phyloP scores from a whole-genome alignment of 2,329 filamentous ascomycete genomes.

The Cladophialophora chaetospira region DNA sequence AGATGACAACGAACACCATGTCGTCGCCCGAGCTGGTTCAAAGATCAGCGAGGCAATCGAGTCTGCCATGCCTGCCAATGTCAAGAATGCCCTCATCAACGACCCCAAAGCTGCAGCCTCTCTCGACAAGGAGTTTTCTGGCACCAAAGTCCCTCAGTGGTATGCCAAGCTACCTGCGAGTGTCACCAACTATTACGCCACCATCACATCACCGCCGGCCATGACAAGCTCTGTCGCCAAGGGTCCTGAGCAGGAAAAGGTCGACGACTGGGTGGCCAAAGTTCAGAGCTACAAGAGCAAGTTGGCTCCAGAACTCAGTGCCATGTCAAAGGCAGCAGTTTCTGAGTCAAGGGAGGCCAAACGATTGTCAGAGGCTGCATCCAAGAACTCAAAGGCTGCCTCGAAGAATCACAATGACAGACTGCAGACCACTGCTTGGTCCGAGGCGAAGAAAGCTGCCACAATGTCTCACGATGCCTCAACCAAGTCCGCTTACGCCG shows the following conservation, averaged over 20 bases:
- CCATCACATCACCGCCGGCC: constrained; percentile 14
- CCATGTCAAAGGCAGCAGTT: neutral
- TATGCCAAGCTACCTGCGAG: constrained; percentile 8
- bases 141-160: constrained; percentile 9
- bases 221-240: neutral
- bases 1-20: neutral
- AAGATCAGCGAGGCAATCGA: constrained; percentile 10
- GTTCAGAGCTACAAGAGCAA: constrained; percentile 8
- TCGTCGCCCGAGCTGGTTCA: neutral
- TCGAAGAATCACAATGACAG: neutral
- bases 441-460: neutral
- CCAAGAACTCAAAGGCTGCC: constrained; percentile 8
- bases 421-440: constrained; percentile 5
- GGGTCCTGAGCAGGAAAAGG: neutral
- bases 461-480: constrained; percentile 3
- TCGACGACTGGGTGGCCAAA: constrained; percentile 13
- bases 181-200: constrained; percentile 22
- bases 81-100: constrained; percentile 15
- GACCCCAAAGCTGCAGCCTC: constrained; percentile 14
- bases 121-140: constrained; percentile 17
- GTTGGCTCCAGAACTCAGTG: neutral
- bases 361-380: constrained; percentile 5
- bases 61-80: constrained; percentile 7
- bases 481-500: constrained; percentile 8
- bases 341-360: constrained; percentile 8